Base-by-base conservation (phyloP, 805 yeast genomes). In the Metschnikowia lachancei region DNA sequence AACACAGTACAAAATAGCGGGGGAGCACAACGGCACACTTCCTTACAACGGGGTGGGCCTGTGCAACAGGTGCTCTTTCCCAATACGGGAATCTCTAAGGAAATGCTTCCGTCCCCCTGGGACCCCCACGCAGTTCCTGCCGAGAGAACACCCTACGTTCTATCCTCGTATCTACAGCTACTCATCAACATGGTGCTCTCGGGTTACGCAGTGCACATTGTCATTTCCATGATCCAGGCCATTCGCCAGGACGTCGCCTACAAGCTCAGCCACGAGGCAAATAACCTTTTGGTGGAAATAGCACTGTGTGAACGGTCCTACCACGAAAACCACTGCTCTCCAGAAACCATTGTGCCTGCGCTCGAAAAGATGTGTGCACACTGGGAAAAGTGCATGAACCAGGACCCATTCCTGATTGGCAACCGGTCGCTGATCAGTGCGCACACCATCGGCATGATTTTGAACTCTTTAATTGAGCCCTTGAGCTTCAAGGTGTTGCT, bases 341-440 rank as follows among this genome's bases (percentile, higher is more conserved):
- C 80, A 3, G 78, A 73, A 10, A 66, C 72, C 3, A 67, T 79
- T 9, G 80, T 76, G 2, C 85, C 90, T 1, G 85, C 83, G 2
- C 60, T 85, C 47, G 78, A 76, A 46, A 65, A 66, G 20, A 69
- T 72, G 32, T 86, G 94, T 62, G 65, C 70, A 13, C 67, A 72
- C 47, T 86, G 89, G 90, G 76, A 72, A 43, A 72, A 72, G 38
- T 85, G 92, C 59, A 83, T 83, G 86, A 71, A 71, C 40, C 77
- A 80, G 54, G 79, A 82, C 45, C 79, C 81, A 3, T 54, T 67
- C 55, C 60, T 72, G 57, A 52, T 62, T 45, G 80, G 82, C 3
- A 75, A 81, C 54, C 60, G 58, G 32, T 73, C 87, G 1, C 71
- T 75, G 36, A 67, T 84, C 11, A 76, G 81, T 49, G 87, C 87